Percentiles rank a stretch among this genome's conserved stretches.
Conservation (phyloP, 2,329 filamentous ascomycete species). For the Stemphylium beticola region DNA sequence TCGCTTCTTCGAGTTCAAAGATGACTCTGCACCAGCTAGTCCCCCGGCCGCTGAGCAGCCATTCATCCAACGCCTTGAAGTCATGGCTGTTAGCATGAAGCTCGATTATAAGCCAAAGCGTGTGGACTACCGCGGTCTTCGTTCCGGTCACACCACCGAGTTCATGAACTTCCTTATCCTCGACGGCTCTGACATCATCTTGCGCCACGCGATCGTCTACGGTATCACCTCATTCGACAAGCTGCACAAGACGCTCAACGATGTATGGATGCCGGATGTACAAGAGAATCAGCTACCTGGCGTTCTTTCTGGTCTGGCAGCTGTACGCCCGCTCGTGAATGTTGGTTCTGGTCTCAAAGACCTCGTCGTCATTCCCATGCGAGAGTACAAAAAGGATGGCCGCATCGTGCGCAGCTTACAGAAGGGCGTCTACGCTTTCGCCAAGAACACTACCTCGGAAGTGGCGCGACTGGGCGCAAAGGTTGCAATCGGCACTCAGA, state of each 20-base stretch:
- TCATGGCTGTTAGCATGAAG: constrained; percentile 81
- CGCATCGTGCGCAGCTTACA: constrained; percentile 88
- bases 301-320: constrained; percentile 85
- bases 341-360: constrained; percentile 87
- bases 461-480: constrained; percentile 95
- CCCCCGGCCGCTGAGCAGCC: constrained; percentile 69
- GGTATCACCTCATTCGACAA: constrained; percentile 90
- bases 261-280: constrained; percentile 96
- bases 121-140: constrained; percentile 92
- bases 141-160: constrained; percentile 92
- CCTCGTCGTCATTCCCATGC: constrained; percentile 85
- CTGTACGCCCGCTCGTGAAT: constrained; percentile 88
- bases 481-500: constrained; percentile 91
- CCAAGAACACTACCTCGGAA: constrained; percentile 90
- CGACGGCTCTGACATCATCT: constrained; percentile 83
- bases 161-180: constrained; percentile 99
- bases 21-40: constrained; percentile 66
- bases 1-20: constrained; percentile 97
- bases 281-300: constrained; percentile 86
- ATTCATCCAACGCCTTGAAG: constrained; percentile 88
- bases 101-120: constrained; percentile 98
- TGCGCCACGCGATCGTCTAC: constrained; percentile 90
- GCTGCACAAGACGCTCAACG: constrained; percentile 86
- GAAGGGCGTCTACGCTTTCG: constrained; percentile 89
- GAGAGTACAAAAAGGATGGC: constrained; percentile 93